Base-by-base conservation (phyloP, 371 early-diverging fungal genomes). In the Mortierella sp. region DNA sequence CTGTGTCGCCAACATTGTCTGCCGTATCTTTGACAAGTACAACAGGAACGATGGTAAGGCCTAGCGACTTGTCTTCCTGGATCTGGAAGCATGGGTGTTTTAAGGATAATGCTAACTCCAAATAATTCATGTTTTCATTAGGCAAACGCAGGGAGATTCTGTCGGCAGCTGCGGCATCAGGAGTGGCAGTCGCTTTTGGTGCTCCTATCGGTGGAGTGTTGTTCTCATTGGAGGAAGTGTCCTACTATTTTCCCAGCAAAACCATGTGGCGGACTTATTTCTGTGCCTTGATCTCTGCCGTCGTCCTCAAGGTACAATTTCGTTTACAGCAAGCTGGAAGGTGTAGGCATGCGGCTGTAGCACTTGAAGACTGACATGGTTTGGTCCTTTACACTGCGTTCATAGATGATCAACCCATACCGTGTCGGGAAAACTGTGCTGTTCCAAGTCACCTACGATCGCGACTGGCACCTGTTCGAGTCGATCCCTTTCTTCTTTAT, bases 171-270 rank as follows among this genome's bases (percentile, higher is more conserved):
- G 92, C 96, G 46, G 98, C 99, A 0, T 98, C 99, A 0, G 99
- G 99, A 55, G 96, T 98, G 19, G 94, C 97, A 24, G 97, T 97
- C 40, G 96, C 96, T 34, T 99, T 99, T 89, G 99, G 98, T 13
- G 95, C 98, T 0, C 99, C 99, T 0, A 96, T 98, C 69, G 98
- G 99, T 28, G 99, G 99, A 26, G 98, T 99, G 6, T 84, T 99
- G 37, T 98, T 98, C 88, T 95, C 96, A n/a, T 90, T 98, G 19
- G 99, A 99, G 88, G 99, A 98, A 87, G 96, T 98, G 80, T 96
- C 96, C n/a, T 96, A 95, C 59, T 96, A 96, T 80, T 99, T 99
- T 81, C 96, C 98, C 0, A 93, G 94, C 87, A 95, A 97, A 85
- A 98, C 98, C 6, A 95, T 98, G 96, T 96, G 97, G 95, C 93